phyloP scores from a whole-genome alignment of 257 asterid species.

The Rubia yunnanensis region DNA sequence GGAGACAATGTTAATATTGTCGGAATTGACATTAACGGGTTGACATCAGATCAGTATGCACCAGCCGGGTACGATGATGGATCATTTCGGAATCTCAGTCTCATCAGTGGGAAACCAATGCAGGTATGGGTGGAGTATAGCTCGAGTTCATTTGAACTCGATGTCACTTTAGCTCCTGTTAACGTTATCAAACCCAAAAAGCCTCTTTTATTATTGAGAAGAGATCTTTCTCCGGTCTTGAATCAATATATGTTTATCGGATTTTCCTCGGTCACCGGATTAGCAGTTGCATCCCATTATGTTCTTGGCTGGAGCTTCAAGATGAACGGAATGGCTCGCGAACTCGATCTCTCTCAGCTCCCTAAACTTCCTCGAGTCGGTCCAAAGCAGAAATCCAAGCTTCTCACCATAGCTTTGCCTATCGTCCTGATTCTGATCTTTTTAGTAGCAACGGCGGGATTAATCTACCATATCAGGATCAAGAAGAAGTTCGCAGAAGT shows the following conservation, averaged over 20 bases:
- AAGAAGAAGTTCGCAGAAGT: slow-evolving; percentile 5
- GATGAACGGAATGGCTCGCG: background rate
- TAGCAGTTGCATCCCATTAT: background rate
- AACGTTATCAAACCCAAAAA: slow-evolving; percentile 27
- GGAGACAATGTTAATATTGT: slow-evolving; percentile 41
- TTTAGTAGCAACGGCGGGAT: background rate
- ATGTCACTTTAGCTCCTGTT: slow-evolving; percentile 33
- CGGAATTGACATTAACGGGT: slow-evolving; percentile 40
- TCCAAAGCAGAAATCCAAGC: background rate
- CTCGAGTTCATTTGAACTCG: slow-evolving; percentile 13
- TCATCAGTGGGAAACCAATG: slow-evolving; percentile 33
- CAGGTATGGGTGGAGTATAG: slow-evolving; percentile 54
- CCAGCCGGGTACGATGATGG: slow-evolving; percentile 25
- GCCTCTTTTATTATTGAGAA: slow-evolving; percentile 26
- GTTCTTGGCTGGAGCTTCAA: slow-evolving; percentile 7
- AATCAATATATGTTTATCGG: background rate
- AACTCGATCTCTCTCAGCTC: background rate
- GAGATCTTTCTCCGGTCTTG: background rate
- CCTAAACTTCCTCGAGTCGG: slow-evolving; percentile 5
- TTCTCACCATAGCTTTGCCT: slow-evolving; percentile 4
- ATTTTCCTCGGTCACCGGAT: background rate
- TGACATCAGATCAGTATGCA: slow-evolving; percentile 17
- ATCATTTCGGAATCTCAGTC: slow-evolving; percentile 26
- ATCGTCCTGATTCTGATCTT: background rate
- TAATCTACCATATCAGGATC: background rate